A percentile compares a stretch with the other conserved stretches of the same genome.
Evolutionary conservation across 495 filamentous ascomycete species (phyloP).

Genomic region (Xylaria cubensis): DNA sequence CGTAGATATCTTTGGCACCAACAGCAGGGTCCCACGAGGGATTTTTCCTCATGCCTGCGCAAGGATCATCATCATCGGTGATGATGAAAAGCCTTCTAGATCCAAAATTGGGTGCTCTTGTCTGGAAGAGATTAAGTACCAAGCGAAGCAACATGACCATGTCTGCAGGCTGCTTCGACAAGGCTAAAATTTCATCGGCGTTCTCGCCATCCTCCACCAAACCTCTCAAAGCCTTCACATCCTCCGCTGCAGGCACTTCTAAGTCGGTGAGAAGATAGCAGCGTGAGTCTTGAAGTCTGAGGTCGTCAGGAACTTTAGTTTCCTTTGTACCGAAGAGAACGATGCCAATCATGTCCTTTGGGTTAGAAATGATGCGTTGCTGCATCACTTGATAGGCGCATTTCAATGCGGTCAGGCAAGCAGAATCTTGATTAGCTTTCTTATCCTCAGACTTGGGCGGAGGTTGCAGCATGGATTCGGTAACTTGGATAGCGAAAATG

Average conservation of each 20-base stretch:
- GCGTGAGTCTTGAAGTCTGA: slow-evolving; percentile 77
- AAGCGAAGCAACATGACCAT: slow-evolving; percentile 95
- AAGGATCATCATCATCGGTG: slow-evolving; percentile 92
- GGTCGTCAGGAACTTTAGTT: slow-evolving; percentile 74
- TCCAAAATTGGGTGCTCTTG: slow-evolving; percentile 90
- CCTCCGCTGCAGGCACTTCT: slow-evolving; percentile 82
- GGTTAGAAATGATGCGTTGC: slow-evolving; percentile 95
- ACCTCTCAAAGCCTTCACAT: slow-evolving; percentile 78
- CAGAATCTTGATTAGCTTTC: slow-evolving; percentile 74
- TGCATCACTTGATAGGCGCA: slow-evolving; percentile 96
- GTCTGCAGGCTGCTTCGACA: slow-evolving; percentile 70
- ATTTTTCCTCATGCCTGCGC: slow-evolving; percentile 67
- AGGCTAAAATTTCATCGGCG: slow-evolving; percentile 70
- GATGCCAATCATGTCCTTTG: slow-evolving; percentile 97
- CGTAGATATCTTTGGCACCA: slow-evolving; percentile 93
- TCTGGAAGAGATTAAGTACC: slow-evolving; percentile 96
- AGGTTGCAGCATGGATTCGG: slow-evolving; percentile 80
- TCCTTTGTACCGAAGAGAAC: slow-evolving; percentile 91
- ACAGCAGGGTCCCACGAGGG: slow-evolving; percentile 78
- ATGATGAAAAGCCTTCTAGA: slow-evolving; percentile 93
- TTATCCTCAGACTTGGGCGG: slow-evolving; percentile 70
- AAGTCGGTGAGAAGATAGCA: slow-evolving; percentile 93
- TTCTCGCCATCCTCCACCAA: slow-evolving; percentile 77
- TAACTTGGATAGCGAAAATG: slow-evolving; percentile 95
- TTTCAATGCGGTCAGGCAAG: slow-evolving; percentile 83